Evolutionary conservation across 148 eudicot species (phyloP), one percentile per base, ranked within the genome.

Genomic region (Bassia scoparia): DNA sequence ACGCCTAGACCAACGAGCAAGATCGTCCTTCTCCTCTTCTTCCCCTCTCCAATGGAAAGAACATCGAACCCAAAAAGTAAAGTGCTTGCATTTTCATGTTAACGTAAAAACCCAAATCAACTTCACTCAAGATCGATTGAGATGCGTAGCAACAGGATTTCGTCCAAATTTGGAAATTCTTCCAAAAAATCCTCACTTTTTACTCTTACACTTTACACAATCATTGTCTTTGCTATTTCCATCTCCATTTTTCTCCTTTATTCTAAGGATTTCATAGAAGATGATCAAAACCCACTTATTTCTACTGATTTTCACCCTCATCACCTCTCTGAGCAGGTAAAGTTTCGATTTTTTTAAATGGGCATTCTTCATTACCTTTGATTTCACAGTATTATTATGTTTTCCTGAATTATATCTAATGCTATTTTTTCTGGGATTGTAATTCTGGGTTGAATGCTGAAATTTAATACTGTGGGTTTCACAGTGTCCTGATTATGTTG

Each of bases 211-310:
- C 80, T 82, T 16, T 84, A 74, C 63, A 53, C 37, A 29, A 77
- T 84, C 67, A 43, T 84, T 61, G 70, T 84, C 7, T 84, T 77
- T 74, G 74, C 48, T 35, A 59, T 82, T 12, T 81, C 87, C 26
- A 74, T 84, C 33, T 67, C 70, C 58, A 29, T 84, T 20, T 84
- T 84, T 61, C 20, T 79, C 74, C 61, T 79, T 8, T 82, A 77
- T 54, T 79, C 81, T 30, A 84, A 74, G 44, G 85, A 84, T 71
- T 50, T 82, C 13, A 48, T 81, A 0, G 60, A 75, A 73, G 81
- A 79, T 58, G 85, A 79, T 17, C 75, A 76, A 49, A 81, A 69
- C 48, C 78, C 74, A 8, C 56, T 63, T 38, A 49, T 78, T 29
- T 76, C 55, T 17, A 23, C 72, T 26, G 79, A 68, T 62, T 38